Conservation (phyloP, 495 filamentous ascomycete species). For the Neurospora sp. region DNA sequence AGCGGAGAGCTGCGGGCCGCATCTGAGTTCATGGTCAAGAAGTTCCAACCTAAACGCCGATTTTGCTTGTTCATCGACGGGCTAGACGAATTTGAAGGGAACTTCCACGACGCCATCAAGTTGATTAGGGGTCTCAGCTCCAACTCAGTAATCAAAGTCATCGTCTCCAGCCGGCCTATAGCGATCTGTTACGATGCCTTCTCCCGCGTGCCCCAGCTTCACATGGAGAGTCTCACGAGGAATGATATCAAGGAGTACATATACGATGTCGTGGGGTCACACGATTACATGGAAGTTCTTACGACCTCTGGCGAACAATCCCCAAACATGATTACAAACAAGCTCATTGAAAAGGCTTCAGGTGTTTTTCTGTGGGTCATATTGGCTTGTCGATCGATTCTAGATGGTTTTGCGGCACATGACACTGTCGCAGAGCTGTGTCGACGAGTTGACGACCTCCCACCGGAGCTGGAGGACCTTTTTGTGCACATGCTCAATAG, state of each 20-base stretch:
- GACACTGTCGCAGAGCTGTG: constrained; percentile 12
- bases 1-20: background rate
- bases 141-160: background rate
- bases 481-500: constrained; percentile 18
- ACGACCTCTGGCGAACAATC: background rate
- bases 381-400: constrained; percentile 15
- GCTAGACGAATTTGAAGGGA: constrained; percentile 25
- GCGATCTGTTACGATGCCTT: background rate
- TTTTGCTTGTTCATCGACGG: constrained; percentile 21
- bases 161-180: background rate
- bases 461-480: constrained; percentile 17
- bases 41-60: background rate
- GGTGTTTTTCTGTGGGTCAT: constrained; percentile 33
- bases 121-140: background rate
- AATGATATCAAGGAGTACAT: background rate
- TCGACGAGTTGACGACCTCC: constrained; percentile 14
- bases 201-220: background rate
- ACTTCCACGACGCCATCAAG: background rate
- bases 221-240: background rate
- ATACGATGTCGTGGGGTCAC: background rate
- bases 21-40: background rate
- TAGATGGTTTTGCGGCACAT: constrained; percentile 7
- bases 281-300: background rate
- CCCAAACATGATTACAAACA: background rate
- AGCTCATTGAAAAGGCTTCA: constrained; percentile 15